Conservation (phyloP, 371 early-diverging fungal genomes). For the Mortierella sp. region DNA sequence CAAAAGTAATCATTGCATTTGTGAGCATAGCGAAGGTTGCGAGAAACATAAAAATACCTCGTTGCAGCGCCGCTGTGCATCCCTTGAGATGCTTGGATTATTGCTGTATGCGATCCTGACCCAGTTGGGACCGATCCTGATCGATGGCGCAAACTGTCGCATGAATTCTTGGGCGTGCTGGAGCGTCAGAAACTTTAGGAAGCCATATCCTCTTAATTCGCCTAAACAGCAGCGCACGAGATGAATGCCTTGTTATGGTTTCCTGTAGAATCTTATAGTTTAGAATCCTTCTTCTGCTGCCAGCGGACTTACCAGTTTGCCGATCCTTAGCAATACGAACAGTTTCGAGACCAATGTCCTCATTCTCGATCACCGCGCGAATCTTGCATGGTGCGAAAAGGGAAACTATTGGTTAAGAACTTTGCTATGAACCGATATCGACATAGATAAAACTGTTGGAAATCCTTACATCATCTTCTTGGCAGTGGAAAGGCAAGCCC, state of each 20-base stretch:
- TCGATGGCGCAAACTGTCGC: constrained; percentile 18
- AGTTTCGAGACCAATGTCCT: constrained; percentile 27
- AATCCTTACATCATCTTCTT: constrained; percentile 32
- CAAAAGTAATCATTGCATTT: too few species aligned
- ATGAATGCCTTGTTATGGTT: neutral
- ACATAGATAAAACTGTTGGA: neutral
- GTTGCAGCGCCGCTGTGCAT: constrained; percentile 17
- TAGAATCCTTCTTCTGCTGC: too few species aligned
- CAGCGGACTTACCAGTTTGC: constrained; percentile 25
- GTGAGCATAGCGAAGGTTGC: too few species aligned
- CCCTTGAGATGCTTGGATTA: constrained; percentile 24
- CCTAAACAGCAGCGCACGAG: constrained; percentile 6
- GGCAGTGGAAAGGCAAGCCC: constrained; percentile 26
- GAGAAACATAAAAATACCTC: constrained; percentile 18
- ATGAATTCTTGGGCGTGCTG: constrained; percentile 38
- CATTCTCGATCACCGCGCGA: constrained; percentile 18
- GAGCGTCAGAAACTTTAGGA: constrained; percentile 21
- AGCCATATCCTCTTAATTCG: constrained; percentile 40
- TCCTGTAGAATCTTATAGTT: too few species aligned
- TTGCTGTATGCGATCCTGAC: constrained; percentile 35
- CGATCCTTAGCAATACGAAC: constrained; percentile 33
- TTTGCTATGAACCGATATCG: neutral
- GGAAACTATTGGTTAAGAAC: neutral
- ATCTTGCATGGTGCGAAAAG: constrained; percentile 5
- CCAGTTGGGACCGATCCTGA: constrained; percentile 25